A percentile compares a stretch with the other conserved stretches of the same genome.
Evolutionary conservation across 1,139 yeast species (phyloP).

Genomic region (Petasospora rhodanensis): DNA sequence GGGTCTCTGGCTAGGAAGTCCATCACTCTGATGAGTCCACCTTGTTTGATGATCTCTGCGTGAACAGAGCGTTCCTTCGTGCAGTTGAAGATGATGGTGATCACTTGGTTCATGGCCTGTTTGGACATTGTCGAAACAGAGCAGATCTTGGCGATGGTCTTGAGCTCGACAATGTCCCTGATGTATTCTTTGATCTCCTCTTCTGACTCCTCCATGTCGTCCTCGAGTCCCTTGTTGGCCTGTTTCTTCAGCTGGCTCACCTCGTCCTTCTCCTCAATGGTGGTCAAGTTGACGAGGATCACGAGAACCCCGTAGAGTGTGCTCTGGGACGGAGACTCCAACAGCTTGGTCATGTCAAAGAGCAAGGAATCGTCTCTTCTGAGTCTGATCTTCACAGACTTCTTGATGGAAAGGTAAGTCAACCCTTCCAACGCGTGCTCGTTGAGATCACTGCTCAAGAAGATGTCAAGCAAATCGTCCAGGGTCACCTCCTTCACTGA

Average conservation of each 20-base stretch:
- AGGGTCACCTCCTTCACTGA: conserved; percentile 26
- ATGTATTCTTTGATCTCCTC: conserved; percentile 11
- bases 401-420: conserved; percentile 39
- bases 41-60: conserved; percentile 41
- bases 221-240: conserved; percentile 27
- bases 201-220: conserved; percentile 16
- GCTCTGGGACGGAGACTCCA: conserved; percentile 10
- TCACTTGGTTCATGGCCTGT: conserved; percentile 15
- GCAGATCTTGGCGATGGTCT: conserved; percentile 13
- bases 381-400: conserved; percentile 28
- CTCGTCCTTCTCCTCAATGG: conserved; percentile 28
- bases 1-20: conserved; percentile 32
- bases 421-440: conserved; percentile 35
- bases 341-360: conserved; percentile 20
- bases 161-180: conserved; percentile 21
- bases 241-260: conserved; percentile 25
- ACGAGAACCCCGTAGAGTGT: conserved; percentile 33
- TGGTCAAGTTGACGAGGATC: conserved; percentile 33
- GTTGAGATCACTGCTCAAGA: conserved; percentile 19
- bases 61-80: conserved; percentile 18
- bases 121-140: conserved; percentile 15
- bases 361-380: conserved; percentile 34
- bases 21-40: conserved; percentile 36
- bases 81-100: conserved; percentile 16
- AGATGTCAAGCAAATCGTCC: conserved; percentile 26